Evolutionary conservation across 805 yeast species (phyloP).

Genomic region (Pichia thaimueangensis): DNA sequence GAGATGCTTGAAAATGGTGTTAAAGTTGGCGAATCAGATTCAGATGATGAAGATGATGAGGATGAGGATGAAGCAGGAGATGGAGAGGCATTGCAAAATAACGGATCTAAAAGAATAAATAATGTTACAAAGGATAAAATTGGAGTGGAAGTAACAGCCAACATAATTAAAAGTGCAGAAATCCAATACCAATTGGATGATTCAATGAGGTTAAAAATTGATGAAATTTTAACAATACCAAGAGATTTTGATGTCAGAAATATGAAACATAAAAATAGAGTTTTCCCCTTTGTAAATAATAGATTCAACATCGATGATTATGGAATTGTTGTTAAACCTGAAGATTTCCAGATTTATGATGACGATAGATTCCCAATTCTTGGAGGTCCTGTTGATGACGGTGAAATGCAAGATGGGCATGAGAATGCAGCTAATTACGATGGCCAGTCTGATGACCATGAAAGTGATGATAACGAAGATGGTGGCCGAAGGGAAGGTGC

Average conservation of each 20-base stretch:
- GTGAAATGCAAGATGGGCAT: background rate
- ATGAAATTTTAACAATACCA: slow-evolving; percentile 39
- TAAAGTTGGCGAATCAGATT: slow-evolving; percentile 25
- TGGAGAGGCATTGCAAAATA: background rate
- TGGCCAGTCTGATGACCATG: slow-evolving; percentile 17
- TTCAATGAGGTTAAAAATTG: slow-evolving; percentile 19
- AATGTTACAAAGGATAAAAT: background rate
- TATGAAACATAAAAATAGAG: slow-evolving; percentile 44
- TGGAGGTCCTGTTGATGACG: slow-evolving; percentile 5
- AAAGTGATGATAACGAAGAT: slow-evolving; percentile 18
- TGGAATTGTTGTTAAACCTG: slow-evolving; percentile 68
- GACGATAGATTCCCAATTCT: slow-evolving; percentile 33
- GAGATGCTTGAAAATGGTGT: slow-evolving; percentile 29
- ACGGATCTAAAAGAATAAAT: background rate
- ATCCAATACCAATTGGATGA: slow-evolving; percentile 12
- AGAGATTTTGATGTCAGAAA: slow-evolving; percentile 51
- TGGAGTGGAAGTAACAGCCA: slow-evolving; percentile 1
- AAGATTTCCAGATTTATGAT: slow-evolving; percentile 53
- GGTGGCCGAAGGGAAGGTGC: slow-evolving; percentile 23
- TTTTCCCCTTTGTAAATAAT: slow-evolving; percentile 69
- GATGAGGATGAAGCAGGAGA: slow-evolving; percentile 25
- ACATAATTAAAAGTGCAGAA: slow-evolving; percentile 20
- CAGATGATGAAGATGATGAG: slow-evolving; percentile 16
- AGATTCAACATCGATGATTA: slow-evolving; percentile 74
- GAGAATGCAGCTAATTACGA: slow-evolving; percentile 20